Percentiles rank a stretch among this genome's conserved stretches.
These are phyloP conservation scores for Tephrocybe sp. DNA, from an alignment of 768 basidiomycete genomes.

Conservation along the genomic window DNA sequence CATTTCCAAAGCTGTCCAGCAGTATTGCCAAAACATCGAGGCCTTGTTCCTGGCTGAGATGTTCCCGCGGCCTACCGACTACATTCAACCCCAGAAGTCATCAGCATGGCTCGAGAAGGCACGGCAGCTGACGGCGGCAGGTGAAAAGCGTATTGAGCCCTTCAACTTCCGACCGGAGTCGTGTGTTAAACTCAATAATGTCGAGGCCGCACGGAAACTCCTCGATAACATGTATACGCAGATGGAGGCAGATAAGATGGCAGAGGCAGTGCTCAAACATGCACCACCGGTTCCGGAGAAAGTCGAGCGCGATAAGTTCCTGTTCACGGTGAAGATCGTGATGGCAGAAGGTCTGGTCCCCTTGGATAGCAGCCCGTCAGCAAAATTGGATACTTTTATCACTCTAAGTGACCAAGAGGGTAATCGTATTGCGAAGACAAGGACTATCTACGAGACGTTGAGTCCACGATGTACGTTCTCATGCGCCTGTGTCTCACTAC, in stretches of 20 bases:
- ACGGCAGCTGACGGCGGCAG: constrained; percentile 67
- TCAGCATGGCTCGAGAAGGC: constrained; percentile 90
- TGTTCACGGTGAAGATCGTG: constrained; percentile 93
- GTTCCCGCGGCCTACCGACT: constrained; percentile 82
- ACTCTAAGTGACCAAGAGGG: constrained; percentile 94
- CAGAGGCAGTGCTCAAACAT: constrained; percentile 54
- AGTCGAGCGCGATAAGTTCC: constrained; percentile 62
- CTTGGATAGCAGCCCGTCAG: constrained; percentile 71
- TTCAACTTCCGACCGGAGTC: constrained; percentile 94
- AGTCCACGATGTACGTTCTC: constrained; percentile 80
- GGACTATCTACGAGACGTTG: constrained; percentile 90
- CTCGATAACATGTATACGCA: constrained; percentile 94
- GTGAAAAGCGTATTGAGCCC: constrained; percentile 91
- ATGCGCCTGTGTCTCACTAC: neutral
- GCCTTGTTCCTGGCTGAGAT: constrained; percentile 92
- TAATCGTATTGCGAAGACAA: constrained; percentile 87
- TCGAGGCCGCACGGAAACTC: constrained; percentile 86
- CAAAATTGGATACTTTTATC: constrained; percentile 88
- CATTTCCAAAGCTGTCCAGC: constrained; percentile 87
- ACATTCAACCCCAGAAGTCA: constrained; percentile 80
- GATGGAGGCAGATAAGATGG: constrained; percentile 86
- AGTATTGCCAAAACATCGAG: constrained; percentile 88
- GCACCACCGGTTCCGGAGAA: constrained; percentile 77
- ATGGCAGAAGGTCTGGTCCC: constrained; percentile 88
- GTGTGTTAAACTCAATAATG: constrained; percentile 97